phyloP scores from a whole-genome alignment of 176 grass and related monocot species.

The Triticum monococcum region DNA sequence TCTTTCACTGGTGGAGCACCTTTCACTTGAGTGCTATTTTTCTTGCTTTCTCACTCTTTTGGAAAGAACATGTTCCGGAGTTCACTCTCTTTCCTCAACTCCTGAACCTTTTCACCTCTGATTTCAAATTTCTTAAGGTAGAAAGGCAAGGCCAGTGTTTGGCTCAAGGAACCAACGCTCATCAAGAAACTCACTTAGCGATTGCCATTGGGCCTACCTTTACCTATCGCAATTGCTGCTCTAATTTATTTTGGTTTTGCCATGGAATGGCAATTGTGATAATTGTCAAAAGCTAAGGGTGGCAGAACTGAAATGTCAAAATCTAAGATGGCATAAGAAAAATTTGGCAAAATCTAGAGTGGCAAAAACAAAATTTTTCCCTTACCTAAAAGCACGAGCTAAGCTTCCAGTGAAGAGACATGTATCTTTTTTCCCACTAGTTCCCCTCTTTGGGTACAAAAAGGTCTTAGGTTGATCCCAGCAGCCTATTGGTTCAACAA shows the following conservation, averaged over 20 bases:
- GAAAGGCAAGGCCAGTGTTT: slow-evolving; percentile 32
- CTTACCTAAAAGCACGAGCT: background rate
- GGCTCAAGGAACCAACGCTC: slow-evolving; percentile 38
- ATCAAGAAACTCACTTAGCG: slow-evolving; percentile 16
- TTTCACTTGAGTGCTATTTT: background rate
- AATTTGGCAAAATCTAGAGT: no score
- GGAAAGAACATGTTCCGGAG: background rate
- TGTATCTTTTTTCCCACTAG: slow-evolving; percentile 30
- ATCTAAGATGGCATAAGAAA: no score
- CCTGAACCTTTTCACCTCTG: background rate
- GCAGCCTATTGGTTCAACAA: background rate
- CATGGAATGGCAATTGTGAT: no score
- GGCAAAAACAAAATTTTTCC: no score
- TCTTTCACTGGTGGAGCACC: slow-evolving; percentile 7
- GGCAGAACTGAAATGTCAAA: no score
- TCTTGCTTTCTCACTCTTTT: slow-evolving; percentile 22
- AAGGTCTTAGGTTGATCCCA: slow-evolving; percentile 36
- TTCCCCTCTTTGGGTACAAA: slow-evolving; percentile 43
- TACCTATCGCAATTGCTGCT: background rate
- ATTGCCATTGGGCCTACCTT: slow-evolving; percentile 5
- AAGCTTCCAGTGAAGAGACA: slow-evolving; percentile 10
- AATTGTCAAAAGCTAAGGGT: no score
- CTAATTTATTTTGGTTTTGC: no score
- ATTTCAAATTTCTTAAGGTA: slow-evolving; percentile 34
- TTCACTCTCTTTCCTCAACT: background rate